phyloP scores from a whole-genome alignment of 2,329 filamentous ascomycete genomes.

The Achaetomium macrosporum region DNA sequence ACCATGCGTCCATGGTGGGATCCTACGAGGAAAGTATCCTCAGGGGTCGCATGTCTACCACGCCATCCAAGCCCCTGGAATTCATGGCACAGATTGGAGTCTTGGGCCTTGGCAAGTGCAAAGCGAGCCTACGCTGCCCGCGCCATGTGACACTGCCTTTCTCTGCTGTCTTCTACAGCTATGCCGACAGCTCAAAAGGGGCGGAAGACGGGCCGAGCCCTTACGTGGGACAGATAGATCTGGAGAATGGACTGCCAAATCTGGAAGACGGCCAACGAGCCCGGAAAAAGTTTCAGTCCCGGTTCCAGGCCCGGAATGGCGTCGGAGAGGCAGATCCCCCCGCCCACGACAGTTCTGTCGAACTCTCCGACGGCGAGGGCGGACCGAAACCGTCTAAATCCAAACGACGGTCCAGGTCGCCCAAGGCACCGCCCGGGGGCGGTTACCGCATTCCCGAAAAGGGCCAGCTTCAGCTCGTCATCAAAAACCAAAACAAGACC shows the following conservation, averaged over 20 bases:
- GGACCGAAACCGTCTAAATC: slow-evolving; percentile 28
- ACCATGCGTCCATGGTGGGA: slow-evolving; percentile 92
- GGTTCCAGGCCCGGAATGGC: slow-evolving; percentile 35
- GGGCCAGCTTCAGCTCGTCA: slow-evolving; percentile 91
- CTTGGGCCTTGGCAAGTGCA: slow-evolving; percentile 82
- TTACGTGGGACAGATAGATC: slow-evolving; percentile 87
- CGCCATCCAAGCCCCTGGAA: slow-evolving; percentile 83
- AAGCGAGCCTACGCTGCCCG: slow-evolving; percentile 75
- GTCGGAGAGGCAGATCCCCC: slow-evolving; percentile 28
- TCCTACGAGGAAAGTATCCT: slow-evolving; percentile 97
- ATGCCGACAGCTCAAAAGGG: slow-evolving; percentile 61
- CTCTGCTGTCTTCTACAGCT: slow-evolving; percentile 94
- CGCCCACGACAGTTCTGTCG: slow-evolving; percentile 16
- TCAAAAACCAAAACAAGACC: slow-evolving; percentile 98
- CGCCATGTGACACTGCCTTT: slow-evolving; percentile 87
- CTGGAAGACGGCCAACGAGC: slow-evolving; percentile 42
- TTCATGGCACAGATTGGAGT: slow-evolving; percentile 96
- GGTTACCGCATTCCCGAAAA: slow-evolving; percentile 91
- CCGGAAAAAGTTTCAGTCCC: slow-evolving; percentile 44
- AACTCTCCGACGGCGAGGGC: slow-evolving; percentile 14
- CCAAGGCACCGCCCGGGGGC: slow-evolving; percentile 68
- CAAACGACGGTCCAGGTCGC: slow-evolving; percentile 50
- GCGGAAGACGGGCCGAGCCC: slow-evolving; percentile 85
- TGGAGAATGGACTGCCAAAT: slow-evolving; percentile 70
- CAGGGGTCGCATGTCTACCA: slow-evolving; percentile 92